Percentiles rank a stretch among this genome's conserved stretches.
Conservation (phyloP, 345 rosid genomes). For the Eucalyptus viminalis region DNA sequence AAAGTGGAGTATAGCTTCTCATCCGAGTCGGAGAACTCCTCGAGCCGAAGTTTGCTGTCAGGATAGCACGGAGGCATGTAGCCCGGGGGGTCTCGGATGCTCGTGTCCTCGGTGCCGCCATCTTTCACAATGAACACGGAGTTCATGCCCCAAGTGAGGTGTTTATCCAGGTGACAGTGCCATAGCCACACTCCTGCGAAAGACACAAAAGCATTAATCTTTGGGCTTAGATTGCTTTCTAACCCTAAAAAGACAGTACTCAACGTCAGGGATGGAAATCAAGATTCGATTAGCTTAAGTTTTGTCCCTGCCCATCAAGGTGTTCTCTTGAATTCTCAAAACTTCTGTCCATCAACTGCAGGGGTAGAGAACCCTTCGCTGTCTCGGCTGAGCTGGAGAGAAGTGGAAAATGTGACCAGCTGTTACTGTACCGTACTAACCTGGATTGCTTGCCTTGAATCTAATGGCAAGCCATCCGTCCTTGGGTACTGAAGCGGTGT, state of each 20-base stretch:
- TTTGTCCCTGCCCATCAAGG: background rate
- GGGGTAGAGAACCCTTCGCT: too few relatives aligned
- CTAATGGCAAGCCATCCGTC: background rate
- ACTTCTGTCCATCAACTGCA: too few relatives aligned
- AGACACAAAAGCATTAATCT: background rate
- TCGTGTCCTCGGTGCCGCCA: background rate
- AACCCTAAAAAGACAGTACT: background rate
- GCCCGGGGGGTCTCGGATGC: background rate
- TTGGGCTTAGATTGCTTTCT: background rate
- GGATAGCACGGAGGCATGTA: background rate
- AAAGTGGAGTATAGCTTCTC: background rate
- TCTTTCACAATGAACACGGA: background rate
- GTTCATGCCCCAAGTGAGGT: background rate
- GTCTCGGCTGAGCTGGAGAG: too few relatives aligned
- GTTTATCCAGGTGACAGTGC: background rate
- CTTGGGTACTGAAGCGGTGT: background rate
- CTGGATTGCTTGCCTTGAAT: background rate
- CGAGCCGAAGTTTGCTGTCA: background rate
- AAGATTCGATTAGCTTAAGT: background rate
- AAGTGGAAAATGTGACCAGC: background rate
- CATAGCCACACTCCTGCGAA: background rate
- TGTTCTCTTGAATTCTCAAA: too few relatives aligned
- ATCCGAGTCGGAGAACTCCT: background rate
- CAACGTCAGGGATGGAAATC: background rate
- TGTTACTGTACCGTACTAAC: background rate